A percentile compares a stretch with the other conserved stretches of the same genome.
phyloP scores from a whole-genome alignment of 164 flowering plant species.

The Echeveria elegans region DNA sequence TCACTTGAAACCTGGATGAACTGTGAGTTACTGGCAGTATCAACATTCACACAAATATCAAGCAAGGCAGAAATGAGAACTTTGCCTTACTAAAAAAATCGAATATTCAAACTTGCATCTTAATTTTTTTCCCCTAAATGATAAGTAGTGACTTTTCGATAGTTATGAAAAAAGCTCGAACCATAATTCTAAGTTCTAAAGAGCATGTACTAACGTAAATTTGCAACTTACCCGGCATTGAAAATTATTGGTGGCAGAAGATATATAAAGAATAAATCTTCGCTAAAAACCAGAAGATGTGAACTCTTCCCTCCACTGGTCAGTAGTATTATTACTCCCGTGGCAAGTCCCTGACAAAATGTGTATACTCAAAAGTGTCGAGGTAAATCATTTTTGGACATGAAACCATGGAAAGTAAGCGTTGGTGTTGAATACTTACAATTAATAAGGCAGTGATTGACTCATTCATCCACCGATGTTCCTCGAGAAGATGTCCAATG shows the following conservation, averaged over 20 bases:
- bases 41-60: neutral
- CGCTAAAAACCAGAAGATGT: slow-evolving; percentile 57
- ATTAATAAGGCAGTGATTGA: slow-evolving; percentile 12
- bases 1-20: slow-evolving; percentile 64
- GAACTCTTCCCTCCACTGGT: slow-evolving; percentile 52
- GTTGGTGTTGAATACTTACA: neutral
- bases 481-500: slow-evolving; percentile 14
- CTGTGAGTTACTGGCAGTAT: no score
- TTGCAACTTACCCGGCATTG: slow-evolving; percentile 56
- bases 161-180: no score
- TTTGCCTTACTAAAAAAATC: neutral
- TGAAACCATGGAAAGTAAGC: no score
- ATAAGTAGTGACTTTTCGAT: no score
- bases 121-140: no score
- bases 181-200: no score
- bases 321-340: slow-evolving; percentile 54
- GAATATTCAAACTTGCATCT: neutral
- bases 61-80: no score
- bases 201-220: neutral
- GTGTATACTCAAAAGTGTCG: neutral
- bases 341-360: slow-evolving; percentile 48
- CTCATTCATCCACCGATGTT: slow-evolving; percentile 14
- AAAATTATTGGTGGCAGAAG: slow-evolving; percentile 71
- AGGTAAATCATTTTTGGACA: neutral
- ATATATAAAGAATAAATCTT: slow-evolving; percentile 74